Evolutionary conservation across 345 rosid species (phyloP), one percentile per base, ranked within the genome.

Genomic region (Rubroshorea leprosula): DNA sequence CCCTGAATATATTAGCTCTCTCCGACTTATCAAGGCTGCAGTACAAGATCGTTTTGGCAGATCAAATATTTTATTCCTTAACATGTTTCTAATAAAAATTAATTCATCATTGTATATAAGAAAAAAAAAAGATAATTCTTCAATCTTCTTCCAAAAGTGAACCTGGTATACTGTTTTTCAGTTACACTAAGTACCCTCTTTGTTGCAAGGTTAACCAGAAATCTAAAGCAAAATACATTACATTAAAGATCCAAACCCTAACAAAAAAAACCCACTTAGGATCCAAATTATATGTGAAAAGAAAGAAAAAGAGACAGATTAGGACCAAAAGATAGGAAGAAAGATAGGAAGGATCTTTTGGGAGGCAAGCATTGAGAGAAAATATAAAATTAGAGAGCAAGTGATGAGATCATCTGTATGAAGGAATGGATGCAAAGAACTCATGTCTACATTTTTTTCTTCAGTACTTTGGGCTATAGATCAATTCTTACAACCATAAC

Each of bases 1-100:
- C 65, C n/a, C 49, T 7, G 35, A 66, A 51, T n/a, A 25, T 26
- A 54, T 13, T 44, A 58, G 25, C 41, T 51, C 55, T 47, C 66
- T 62, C 60, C 53, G 12, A 47, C 54, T 71, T 26, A 58, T 23
- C 24, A 52, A 61, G 25, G 23, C 43, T 47, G 38, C 14, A 23
- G 21, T 41, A 45, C 9, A 52, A 19, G 23, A 20, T 23, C n/a
- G 29, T 48, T 39, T 29, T 55, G 20, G 52, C 46, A 25, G 13
- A 54, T 29, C 29, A 19, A 24, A 27, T 16, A 1, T 38, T 66
- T 55, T 31, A 35, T 3, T 10, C 24, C 17, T 31, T 22, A 19
- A 51, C 13, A 47, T 16, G 38, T 38, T 23, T 41, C 10, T 7
- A 17, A 25, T 5, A 3, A 25, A 35, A 43, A 24, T 16, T 18